Percentiles rank a stretch among this genome's conserved stretches.
phyloP scores from a whole-genome alignment of 331 rosid genomes.

The Telfairia occidentalis region DNA sequence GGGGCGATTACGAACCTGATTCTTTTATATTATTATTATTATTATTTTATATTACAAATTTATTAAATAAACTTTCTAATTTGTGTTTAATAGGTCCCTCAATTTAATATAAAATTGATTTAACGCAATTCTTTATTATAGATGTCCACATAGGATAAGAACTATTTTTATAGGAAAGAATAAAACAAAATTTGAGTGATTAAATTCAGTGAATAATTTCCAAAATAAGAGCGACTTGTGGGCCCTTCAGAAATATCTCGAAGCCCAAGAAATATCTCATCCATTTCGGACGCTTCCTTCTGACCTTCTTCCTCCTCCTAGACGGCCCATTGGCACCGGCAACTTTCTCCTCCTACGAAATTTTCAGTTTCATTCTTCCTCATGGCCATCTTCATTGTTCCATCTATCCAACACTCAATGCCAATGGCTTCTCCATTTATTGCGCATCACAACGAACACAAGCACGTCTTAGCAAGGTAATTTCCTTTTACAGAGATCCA shows the following conservation, averaged over 20 bases:
- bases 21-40: neutral
- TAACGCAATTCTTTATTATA: too few relatives aligned
- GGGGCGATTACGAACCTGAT: neutral
- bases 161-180: neutral
- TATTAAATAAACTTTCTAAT: too few relatives aligned
- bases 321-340: neutral
- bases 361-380: neutral
- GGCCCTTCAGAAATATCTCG: neutral
- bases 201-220: neutral
- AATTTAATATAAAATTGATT: too few relatives aligned
- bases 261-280: neutral
- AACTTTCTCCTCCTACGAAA: neutral
- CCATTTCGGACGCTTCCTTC: neutral
- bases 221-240: neutral
- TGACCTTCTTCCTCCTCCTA: neutral
- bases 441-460: slow-evolving; percentile 18
- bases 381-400: neutral
- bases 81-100: too few relatives aligned
- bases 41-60: too few relatives aligned
- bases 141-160: too few relatives aligned
- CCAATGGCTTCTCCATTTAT: slow-evolving; percentile 23
- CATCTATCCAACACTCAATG: neutral
- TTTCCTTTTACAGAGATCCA: neutral
- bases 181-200: neutral
- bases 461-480: slow-evolving; percentile 29